phyloP scores from a whole-genome alignment of 1,284 basidiomycete genomes.

The Ustilago nuda region DNA sequence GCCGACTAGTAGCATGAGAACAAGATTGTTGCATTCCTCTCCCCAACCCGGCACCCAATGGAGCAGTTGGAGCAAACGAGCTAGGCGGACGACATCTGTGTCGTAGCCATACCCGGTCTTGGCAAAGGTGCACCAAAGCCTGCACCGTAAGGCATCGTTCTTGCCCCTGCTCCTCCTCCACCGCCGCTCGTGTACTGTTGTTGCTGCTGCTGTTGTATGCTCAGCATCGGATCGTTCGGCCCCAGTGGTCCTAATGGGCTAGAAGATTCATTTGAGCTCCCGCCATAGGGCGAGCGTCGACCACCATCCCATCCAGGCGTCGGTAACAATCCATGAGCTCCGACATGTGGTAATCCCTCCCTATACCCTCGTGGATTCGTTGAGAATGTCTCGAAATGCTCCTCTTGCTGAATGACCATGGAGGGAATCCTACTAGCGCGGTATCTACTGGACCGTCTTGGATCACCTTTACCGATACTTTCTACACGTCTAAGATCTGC shows the following conservation, averaged over 20 bases:
- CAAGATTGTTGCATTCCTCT: conserved; percentile 17
- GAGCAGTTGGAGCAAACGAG: conserved; percentile 32
- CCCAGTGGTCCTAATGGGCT: conserved; percentile 39
- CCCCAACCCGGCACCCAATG: conserved; percentile 31
- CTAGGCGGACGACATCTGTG: conserved; percentile 25
- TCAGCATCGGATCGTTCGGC: conserved; percentile 27
- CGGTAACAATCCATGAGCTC: conserved; percentile 10
- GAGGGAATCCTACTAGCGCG: conserved; percentile 17
- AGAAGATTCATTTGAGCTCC: conserved; percentile 23
- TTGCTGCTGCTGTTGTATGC: conserved; percentile 34
- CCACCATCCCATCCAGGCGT: conserved; percentile 15
- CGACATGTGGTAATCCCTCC: conserved; percentile 21
- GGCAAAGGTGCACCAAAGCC: conserved; percentile 37
- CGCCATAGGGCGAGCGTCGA: conserved; percentile 23
- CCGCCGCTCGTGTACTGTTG: conserved; percentile 8
- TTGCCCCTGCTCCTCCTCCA: conserved; percentile 5
- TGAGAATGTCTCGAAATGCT: neutral
- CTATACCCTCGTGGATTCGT: conserved; percentile 9
- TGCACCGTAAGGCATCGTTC: conserved; percentile 33
- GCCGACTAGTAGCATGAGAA: conserved; percentile 19
- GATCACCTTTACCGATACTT: conserved; percentile 52
- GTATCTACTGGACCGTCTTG: conserved; percentile 32
- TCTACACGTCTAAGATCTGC: conserved; percentile 39
- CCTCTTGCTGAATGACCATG: conserved; percentile 16
- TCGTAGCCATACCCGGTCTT: conserved; percentile 27